phyloP scores from a whole-genome alignment of 2,329 filamentous ascomycete species.

The Aspergillus fructus region DNA sequence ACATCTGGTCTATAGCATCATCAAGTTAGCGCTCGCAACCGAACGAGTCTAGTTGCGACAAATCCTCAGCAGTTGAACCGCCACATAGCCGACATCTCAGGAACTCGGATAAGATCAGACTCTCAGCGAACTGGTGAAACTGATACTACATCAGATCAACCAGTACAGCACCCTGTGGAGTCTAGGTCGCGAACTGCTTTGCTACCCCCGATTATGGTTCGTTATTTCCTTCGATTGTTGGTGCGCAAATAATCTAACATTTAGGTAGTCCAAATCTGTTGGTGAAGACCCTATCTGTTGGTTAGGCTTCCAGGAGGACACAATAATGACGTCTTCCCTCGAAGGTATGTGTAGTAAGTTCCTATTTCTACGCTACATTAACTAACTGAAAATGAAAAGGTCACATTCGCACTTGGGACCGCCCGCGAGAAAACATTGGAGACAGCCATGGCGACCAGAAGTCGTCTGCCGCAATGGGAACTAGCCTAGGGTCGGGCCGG shows the following conservation, averaged over 20 bases:
- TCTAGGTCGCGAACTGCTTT: conserved; percentile 80
- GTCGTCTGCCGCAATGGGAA: conserved; percentile 19
- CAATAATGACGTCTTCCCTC: conserved; percentile 88
- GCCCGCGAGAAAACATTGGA: conserved; percentile 52
- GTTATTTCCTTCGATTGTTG: conserved; percentile 26
- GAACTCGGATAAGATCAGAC: conserved; percentile 66
- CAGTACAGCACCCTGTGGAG: conserved; percentile 76
- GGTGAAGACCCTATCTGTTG: conserved; percentile 86
- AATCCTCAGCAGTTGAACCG: conserved; percentile 47
- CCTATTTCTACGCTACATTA: conserved; percentile 13
- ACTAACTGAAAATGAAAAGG: conserved; percentile 48
- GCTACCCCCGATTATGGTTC: conserved; percentile 84
- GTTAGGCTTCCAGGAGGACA: conserved; percentile 90
- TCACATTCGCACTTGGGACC: conserved; percentile 72
- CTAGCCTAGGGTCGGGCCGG: conserved; percentile 16
- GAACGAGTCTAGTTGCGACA: conserved; percentile 34
- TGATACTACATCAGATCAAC: conserved; percentile 53
- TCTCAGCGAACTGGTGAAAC: conserved; percentile 59
- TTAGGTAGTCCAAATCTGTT: conserved; percentile 69
- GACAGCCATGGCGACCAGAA: conserved; percentile 22
- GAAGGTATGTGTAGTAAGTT: conserved; percentile 62
- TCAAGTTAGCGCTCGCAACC: conserved; percentile 38
- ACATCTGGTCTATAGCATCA: conserved; percentile 24
- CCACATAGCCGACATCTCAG: conserved; percentile 62
- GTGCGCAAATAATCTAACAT: conserved; percentile 14